A percentile compares a stretch with the other conserved stretches of the same genome.
Conservation (phyloP, 306 rosid species). For the Cucurbita pepo region DNA sequence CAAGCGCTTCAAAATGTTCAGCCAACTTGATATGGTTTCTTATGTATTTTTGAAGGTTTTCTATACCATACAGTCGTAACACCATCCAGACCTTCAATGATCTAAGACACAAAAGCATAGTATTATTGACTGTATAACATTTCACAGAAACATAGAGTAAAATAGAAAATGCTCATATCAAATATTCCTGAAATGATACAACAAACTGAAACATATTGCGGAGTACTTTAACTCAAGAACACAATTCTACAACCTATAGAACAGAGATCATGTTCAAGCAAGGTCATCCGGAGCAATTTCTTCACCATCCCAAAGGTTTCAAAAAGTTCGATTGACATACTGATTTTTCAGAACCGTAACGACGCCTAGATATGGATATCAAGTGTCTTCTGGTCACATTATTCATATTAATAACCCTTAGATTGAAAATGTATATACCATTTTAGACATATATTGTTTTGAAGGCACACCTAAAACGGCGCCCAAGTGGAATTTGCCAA, state of each 20-base stretch:
- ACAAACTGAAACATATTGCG: too few relatives aligned
- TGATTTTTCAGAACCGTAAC: not conserved
- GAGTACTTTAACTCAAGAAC: not conserved
- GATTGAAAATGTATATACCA: not conserved
- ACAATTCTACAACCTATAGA: not conserved
- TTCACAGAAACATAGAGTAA: not conserved
- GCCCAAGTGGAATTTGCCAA: conserved; percentile 96
- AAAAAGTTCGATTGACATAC: not conserved
- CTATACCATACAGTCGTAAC: conserved; percentile 73
- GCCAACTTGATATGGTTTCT: conserved; percentile 71
- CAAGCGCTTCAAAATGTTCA: conserved; percentile 46
- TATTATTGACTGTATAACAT: conserved; percentile 3
- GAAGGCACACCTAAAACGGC: conserved; percentile 71
- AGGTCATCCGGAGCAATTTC: not conserved
- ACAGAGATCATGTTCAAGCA: not conserved
- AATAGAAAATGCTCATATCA: not conserved
- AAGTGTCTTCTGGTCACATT: not conserved
- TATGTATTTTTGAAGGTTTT: conserved; percentile 50
- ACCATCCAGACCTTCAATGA: conserved; percentile 92
- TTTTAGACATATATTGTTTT: conserved; percentile 1
- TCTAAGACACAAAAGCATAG: conserved; percentile 20
- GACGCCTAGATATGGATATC: not conserved
- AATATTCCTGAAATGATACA: not conserved
- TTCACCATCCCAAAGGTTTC: not conserved
- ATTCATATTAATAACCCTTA: not conserved